Percentiles rank a stretch among this genome's conserved stretches.
These are phyloP conservation scores for Penicillium sp. DNA, from an alignment of 2,329 filamentous ascomycete genomes.

Conservation along the genomic window DNA sequence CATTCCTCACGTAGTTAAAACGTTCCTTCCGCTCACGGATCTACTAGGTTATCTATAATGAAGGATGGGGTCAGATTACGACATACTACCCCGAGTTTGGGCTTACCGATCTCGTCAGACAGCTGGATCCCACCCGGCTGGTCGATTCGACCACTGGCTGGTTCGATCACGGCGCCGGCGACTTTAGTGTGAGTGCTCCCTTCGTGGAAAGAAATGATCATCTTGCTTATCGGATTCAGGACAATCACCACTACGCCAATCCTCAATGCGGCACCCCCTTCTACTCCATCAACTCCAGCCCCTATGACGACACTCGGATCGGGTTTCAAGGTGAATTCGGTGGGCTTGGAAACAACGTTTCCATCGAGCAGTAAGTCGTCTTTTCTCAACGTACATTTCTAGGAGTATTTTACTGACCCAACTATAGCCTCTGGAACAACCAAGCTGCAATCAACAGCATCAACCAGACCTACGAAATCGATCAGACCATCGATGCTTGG, in stretches of 20 bases:
- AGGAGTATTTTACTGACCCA: not conserved
- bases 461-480: conserved; percentile 67
- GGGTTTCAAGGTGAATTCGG: conserved; percentile 71
- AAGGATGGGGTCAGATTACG: conserved; percentile 65
- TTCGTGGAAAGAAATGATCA: not conserved
- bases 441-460: conserved; percentile 58
- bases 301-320: conserved; percentile 60
- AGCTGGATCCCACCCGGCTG: conserved; percentile 63
- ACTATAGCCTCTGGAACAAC: conserved; percentile 62
- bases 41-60: conserved; percentile 65
- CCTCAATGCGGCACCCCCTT: conserved; percentile 70
- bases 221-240: conserved; percentile 35
- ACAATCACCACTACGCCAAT: conserved; percentile 71
- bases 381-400: not conserved
- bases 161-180: conserved; percentile 66
- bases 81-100: conserved; percentile 54
- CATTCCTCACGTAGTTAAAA: not conserved
- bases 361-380: conserved; percentile 56
- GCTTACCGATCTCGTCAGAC: conserved; percentile 55
- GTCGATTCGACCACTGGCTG: conserved; percentile 65
- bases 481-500: conserved; percentile 58
- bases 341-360: conserved; percentile 65
- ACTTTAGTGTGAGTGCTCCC: conserved; percentile 49
- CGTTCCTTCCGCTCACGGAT: not conserved
- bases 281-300: conserved; percentile 58